Conservation (phyloP, 2,329 filamentous ascomycete species). For the Tolypocladium ovalisporum region DNA sequence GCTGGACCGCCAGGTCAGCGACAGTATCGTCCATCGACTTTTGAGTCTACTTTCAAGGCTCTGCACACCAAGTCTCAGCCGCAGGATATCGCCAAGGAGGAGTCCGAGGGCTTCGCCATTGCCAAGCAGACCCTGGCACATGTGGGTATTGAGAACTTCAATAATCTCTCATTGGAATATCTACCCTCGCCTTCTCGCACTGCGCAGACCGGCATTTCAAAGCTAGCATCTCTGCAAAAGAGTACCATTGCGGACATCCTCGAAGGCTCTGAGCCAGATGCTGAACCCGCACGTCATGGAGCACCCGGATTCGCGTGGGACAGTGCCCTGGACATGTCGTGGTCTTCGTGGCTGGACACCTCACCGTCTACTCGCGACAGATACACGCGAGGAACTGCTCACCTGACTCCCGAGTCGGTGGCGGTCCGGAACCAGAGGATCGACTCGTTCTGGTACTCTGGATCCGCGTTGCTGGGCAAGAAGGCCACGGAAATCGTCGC, state of each 20-base stretch:
- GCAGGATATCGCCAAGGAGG: constrained; percentile 13
- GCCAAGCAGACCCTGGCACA: constrained; percentile 11
- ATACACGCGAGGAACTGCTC: background rate
- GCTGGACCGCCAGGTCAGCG: constrained; percentile 45
- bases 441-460: constrained; percentile 24
- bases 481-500: constrained; percentile 16
- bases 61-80: constrained; percentile 14
- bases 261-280: background rate
- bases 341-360: background rate
- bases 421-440: constrained; percentile 15
- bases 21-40: constrained; percentile 32
- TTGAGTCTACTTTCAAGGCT: constrained; percentile 26
- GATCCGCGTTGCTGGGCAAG: constrained; percentile 16
- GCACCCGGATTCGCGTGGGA: background rate
- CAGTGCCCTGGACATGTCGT: background rate
- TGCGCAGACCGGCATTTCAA: background rate
- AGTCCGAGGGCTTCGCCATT: constrained; percentile 12
- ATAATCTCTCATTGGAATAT: background rate
- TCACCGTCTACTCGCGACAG: background rate
- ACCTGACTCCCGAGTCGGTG: background rate
- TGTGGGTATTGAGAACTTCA: constrained; percentile 10
- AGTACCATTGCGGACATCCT: background rate
- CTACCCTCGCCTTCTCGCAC: background rate
- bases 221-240: background rate
- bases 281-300: background rate